Conservation (phyloP, 345 rosid genomes). For the Salix exigua region DNA sequence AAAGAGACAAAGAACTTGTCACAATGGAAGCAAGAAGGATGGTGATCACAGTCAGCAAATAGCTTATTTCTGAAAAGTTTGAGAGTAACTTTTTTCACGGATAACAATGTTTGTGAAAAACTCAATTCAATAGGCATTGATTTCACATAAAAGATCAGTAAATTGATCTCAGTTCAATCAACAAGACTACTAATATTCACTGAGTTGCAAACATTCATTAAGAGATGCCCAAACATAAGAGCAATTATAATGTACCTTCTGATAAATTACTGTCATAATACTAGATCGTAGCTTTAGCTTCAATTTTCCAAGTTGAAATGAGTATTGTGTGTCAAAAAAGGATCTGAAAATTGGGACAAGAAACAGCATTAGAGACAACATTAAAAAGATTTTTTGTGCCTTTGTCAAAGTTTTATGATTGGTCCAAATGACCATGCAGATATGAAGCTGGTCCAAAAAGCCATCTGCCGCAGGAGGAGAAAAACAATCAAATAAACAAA, state of each 20-base stretch:
- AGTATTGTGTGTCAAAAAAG: constrained; percentile 79
- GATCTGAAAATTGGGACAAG: constrained; percentile 54
- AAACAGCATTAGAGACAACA: background rate
- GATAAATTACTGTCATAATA: constrained; percentile 76
- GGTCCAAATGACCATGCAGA: background rate
- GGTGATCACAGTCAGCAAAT: background rate
- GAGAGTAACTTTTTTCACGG: background rate
- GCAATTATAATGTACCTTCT: constrained; percentile 48
- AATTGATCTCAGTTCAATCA: background rate
- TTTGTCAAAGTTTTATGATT: background rate
- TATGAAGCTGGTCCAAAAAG: too few species aligned
- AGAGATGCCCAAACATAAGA: constrained; percentile 1
- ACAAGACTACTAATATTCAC: background rate
- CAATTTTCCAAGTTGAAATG: constrained; percentile 66
- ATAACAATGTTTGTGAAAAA: background rate
- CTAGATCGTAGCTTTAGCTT: constrained; percentile 78
- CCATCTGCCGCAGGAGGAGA: too few species aligned
- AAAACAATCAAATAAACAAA: too few species aligned
- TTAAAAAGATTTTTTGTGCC: background rate
- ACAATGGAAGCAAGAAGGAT: background rate
- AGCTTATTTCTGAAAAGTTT: too few species aligned
- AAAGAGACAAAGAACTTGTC: background rate
- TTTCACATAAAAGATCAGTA: background rate
- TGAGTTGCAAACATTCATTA: background rate
- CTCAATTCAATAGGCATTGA: background rate